Evolutionary conservation across 2,329 filamentous ascomycete genomes (phyloP), one percentile per base, ranked within the genome.

Genomic region (Apiospora pterosperma): DNA sequence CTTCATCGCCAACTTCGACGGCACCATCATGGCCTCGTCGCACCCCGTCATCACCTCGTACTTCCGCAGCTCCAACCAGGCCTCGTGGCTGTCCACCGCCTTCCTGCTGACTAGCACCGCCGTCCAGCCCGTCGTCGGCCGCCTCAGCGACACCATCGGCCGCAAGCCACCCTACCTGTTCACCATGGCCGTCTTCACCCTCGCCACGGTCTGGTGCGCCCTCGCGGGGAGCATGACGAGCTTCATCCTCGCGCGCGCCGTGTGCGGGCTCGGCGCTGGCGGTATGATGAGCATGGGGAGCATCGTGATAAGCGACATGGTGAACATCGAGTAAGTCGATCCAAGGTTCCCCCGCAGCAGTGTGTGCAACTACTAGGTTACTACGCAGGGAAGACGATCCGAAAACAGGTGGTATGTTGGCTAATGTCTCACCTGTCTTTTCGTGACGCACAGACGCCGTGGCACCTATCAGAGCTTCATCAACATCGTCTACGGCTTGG

Each of bases 41-140:
- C 92, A 96, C 75, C 91, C 92, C 0, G 90, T 92, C 64, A 93
- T 95, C 67, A 93, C 91, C 0, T 93, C 90, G 0, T 88, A 94
- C 75, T 95, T 95, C 76, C 80, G 88, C 66, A 86, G 90, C 60
- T 91, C 91, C 36, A 93, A 95, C 75, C 88, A 88, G 59, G 92
- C 92, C 3, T 93, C 91, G 2, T 96, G 92, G 92, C 82, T 95
- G 5, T 93, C 91, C 1, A 95, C 92, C 0, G 87, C 90, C 0
- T 95, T 93, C 68, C 77, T 95, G 39, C 82, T 96, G 41, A 93
- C 92, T 0, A 91, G 88, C 4, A 93, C 91, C 1, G 87, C 89
- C 28, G 90, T 92, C 64, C 90, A 93, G 76, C 91, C 92, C 0
- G 78, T 95, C 1, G 86, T 92, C 68, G 92, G 91, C 3, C 85